phyloP scores from a whole-genome alignment of 306 rosid species.

The Alnus glutinosa region DNA sequence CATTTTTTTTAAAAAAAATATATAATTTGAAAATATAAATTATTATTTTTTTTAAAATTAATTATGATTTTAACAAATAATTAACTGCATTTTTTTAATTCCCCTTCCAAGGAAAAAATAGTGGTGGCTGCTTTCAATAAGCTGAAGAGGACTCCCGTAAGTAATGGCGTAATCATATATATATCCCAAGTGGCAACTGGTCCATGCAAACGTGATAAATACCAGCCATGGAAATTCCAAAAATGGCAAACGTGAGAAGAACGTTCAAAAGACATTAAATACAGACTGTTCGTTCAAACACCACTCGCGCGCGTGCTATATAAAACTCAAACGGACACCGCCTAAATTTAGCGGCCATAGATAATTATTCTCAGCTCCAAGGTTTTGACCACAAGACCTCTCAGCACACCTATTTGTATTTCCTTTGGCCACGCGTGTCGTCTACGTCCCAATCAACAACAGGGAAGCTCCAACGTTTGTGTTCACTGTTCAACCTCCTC shows the following conservation, averaged over 20 bases:
- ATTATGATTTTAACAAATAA: too few species aligned
- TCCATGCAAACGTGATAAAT: neutral
- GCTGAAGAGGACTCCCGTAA: too few species aligned
- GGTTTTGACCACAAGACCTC: conserved; percentile 9
- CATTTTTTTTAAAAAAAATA: too few species aligned
- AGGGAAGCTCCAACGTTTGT: neutral
- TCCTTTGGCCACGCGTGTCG: neutral
- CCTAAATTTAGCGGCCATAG: conserved; percentile 1
- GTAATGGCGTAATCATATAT: too few species aligned
- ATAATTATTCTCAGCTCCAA: neutral
- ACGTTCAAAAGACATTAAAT: neutral
- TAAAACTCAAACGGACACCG: neutral
- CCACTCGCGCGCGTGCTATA: neutral
- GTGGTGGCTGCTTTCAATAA: too few species aligned
- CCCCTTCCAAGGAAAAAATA: too few species aligned
- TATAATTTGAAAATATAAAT: too few species aligned
- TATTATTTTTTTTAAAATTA: too few species aligned
- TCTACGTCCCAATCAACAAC: conserved; percentile 9
- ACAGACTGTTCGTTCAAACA: neutral
- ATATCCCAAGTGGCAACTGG: too few species aligned
- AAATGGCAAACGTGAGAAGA: neutral
- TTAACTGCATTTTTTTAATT: too few species aligned
- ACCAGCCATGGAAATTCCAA: neutral
- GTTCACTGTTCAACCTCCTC: neutral
- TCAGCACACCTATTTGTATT: neutral